Percentiles rank a stretch among this genome's conserved stretches.
These are phyloP conservation scores for Bothriochloa decipiens DNA, from an alignment of 176 grass and related monocot genomes.

Conservation along the genomic window DNA sequence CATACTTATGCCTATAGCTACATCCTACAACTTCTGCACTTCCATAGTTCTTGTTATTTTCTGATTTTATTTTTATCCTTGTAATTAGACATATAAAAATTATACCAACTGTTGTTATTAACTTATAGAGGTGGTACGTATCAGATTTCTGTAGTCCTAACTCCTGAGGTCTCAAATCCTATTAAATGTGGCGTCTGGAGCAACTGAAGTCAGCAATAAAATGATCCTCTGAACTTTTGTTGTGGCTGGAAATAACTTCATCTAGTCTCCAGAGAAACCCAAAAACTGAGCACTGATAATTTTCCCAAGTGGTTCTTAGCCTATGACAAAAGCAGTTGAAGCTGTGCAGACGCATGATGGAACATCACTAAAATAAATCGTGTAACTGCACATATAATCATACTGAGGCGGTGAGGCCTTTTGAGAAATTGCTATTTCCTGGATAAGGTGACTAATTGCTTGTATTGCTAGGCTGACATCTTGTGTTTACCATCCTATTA, in stretches of 20 bases:
- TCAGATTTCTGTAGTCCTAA: not conserved
- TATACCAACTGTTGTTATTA: not conserved
- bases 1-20: not conserved
- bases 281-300: not conserved
- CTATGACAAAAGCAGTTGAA: not conserved
- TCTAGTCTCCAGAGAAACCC: not conserved
- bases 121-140: not conserved
- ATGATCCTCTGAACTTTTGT: not conserved
- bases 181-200: not conserved
- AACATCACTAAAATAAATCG: not conserved
- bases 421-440: not conserved
- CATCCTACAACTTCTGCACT: not conserved
- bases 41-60: not conserved
- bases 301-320: not conserved
- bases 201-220: not conserved
- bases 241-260: not conserved
- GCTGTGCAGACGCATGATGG: not conserved
- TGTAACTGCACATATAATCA: not conserved
- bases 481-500: not conserved
- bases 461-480: not conserved
- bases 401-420: not conserved
- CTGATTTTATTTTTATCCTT: not conserved
- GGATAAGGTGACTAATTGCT: not conserved
- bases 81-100: slow-evolving; percentile 7
- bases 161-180: not conserved